A percentile compares a stretch with the other conserved stretches of the same genome.
phyloP scores from a whole-genome alignment of 2,329 filamentous ascomycete species.

The Cladophialophora psammophila region DNA sequence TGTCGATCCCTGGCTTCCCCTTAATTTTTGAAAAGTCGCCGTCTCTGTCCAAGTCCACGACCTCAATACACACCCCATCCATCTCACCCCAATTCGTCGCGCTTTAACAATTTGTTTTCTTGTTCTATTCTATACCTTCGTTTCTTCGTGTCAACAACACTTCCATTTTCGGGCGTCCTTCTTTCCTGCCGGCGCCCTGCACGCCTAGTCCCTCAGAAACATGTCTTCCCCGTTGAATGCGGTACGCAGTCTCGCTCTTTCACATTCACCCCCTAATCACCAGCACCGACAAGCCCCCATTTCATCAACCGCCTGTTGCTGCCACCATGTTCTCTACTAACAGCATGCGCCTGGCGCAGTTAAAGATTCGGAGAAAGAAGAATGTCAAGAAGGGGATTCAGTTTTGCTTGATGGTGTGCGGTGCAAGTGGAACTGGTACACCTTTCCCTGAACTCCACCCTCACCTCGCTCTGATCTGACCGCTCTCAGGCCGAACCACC shows the following conservation, averaged over 20 bases:
- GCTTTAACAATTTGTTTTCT: constrained; percentile 12
- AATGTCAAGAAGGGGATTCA: constrained; percentile 99
- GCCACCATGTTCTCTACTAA: constrained; percentile 33
- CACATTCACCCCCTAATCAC: constrained; percentile 7
- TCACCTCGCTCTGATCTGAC: constrained; percentile 16
- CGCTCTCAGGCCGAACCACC: constrained; percentile 80
- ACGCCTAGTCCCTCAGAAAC: constrained; percentile 16
- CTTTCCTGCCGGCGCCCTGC: constrained; percentile 15
- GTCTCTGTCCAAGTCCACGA: neutral
- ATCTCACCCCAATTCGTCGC: constrained; percentile 3
- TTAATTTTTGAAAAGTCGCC: constrained; percentile 32
- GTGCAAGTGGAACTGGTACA: constrained; percentile 95
- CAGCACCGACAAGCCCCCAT: constrained; percentile 10
- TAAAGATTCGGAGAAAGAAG: constrained; percentile 99
- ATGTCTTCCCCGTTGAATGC: constrained; percentile 42
- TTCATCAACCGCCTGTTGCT: neutral
- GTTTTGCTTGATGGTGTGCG: constrained; percentile 99
- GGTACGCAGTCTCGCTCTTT: constrained; percentile 33
- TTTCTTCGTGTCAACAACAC: constrained; percentile 12
- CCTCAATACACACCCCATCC: constrained; percentile 5
- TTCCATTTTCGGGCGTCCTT: constrained; percentile 8
- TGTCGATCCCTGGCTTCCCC: constrained; percentile 26
- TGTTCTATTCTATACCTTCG: constrained; percentile 19
- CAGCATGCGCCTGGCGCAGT: constrained; percentile 57
- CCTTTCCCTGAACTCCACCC: constrained; percentile 20